Evolutionary conservation across 768 basidiomycete species (phyloP).

Genomic region (Chalciporus pseudorubinellus): DNA sequence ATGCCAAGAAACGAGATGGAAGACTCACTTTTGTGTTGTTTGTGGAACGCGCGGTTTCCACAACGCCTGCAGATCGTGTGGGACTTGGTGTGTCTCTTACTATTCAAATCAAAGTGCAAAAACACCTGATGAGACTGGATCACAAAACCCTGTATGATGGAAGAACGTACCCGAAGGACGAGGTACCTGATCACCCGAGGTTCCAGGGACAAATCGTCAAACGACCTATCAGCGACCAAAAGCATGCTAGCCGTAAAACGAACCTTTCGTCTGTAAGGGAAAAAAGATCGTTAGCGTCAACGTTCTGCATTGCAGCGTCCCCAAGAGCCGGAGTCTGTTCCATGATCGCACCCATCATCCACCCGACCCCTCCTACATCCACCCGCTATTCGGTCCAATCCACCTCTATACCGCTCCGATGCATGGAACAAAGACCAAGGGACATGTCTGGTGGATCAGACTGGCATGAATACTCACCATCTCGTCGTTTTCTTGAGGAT

Average conservation of each 20-base stretch:
- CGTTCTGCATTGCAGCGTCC: not conserved
- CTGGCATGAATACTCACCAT: slow-evolving; percentile 44
- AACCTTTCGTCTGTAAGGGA: slow-evolving; percentile 78
- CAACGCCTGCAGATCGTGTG: slow-evolving; percentile 98
- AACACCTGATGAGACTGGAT: not conserved
- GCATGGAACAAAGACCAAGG: not conserved
- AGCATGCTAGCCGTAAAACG: slow-evolving; percentile 22
- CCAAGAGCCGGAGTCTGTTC: not conserved
- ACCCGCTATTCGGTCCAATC: slow-evolving; percentile 16
- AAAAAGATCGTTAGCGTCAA: slow-evolving; percentile 20
- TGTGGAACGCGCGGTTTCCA: slow-evolving; percentile 94
- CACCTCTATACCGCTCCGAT: slow-evolving; percentile 15
- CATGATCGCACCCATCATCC: slow-evolving; percentile 33
- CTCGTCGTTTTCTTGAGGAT: slow-evolving; percentile 37
- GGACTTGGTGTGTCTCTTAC: slow-evolving; percentile 96
- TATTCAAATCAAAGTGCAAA: slow-evolving; percentile 28
- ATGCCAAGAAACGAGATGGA: not conserved
- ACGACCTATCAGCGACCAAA: slow-evolving; percentile 13
- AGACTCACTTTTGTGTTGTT: slow-evolving; percentile 91
- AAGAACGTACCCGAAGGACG: slow-evolving; percentile 84
- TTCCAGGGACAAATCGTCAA: not conserved
- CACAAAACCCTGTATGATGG: not conserved
- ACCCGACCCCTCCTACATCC: slow-evolving; percentile 15
- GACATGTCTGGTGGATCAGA: slow-evolving; percentile 9
- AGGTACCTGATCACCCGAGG: slow-evolving; percentile 70